Base-by-base conservation (phyloP, 805 yeast species). In the Kregervanrija delftensis region DNA sequence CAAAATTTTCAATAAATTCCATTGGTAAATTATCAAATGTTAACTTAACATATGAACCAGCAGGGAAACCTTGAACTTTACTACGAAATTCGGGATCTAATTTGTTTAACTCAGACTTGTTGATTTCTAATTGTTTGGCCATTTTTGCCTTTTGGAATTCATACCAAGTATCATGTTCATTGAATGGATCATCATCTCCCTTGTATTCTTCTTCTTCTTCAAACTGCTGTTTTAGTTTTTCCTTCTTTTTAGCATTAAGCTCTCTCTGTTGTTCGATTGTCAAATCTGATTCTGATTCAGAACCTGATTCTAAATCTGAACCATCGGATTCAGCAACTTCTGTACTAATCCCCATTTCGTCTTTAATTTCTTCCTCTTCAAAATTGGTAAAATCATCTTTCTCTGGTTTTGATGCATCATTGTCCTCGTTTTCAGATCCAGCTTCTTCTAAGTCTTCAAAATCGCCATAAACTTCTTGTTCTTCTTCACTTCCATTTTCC, bases 71-170 rank as follows among this genome's bases (percentile, higher is more conserved):
- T 67, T 91, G 97, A 52, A 95, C 80, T 52, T 79, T 81, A 46
- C 79, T 71, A 58, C 98, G 75, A 15, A 86, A 79, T n/a, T 74
- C 85, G 11, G 68, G 71, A 47, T 88, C 95, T 82, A 93, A 74
- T 37, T 75, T 73, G 14, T 79, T 83, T 45, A 78, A 73, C 61
- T 83, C 90, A 9, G 86, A 77, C 62, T 87, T 86, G 65, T 93
- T 95, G 66, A 95, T 89, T 49, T 91, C 98, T 50, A 86, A 69
- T 67, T 93, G 99, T 63, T 93, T 91, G 46, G 96, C 89, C 81
- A 95, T 90, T 59, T 90, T 91, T 49, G 96, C 95, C 69, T 93
- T 93, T 64, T 93, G 97, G 64, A 85, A 79, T 62, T 91, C 98
- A 62, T 91, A 93, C 99, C 99, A 93, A 0, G 96, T 89, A 56